Evolutionary conservation across 495 filamentous ascomycete genomes (phyloP).

Genomic region (Aspergillus affinis): DNA sequence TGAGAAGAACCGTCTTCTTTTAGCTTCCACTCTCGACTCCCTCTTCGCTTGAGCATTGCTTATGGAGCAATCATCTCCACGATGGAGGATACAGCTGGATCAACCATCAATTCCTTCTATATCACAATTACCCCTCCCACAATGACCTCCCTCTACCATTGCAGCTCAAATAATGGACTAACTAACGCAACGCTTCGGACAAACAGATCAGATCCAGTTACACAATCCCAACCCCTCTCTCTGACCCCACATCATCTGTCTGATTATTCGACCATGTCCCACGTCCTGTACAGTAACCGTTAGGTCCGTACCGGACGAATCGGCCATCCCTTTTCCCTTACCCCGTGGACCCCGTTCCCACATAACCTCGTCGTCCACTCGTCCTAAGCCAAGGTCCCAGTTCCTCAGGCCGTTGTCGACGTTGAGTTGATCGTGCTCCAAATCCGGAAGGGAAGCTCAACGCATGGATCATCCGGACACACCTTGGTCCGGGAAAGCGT

Average conservation of each 20-base stretch:
- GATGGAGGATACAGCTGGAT: too few relatives aligned
- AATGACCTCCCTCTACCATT: not conserved
- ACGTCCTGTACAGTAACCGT: not conserved
- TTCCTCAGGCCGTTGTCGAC: not conserved
- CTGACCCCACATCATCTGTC: not conserved
- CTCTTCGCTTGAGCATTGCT: too few relatives aligned
- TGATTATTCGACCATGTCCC: not conserved
- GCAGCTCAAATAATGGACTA: not conserved
- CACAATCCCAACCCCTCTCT: not conserved
- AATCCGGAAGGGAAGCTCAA: constrained; percentile 33
- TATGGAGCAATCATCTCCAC: too few relatives aligned
- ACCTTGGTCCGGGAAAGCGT: constrained; percentile 44
- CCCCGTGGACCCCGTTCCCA: too few relatives aligned
- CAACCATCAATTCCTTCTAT: too few relatives aligned
- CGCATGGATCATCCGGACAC: constrained; percentile 40
- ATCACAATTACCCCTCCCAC: too few relatives aligned
- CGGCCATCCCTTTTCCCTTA: not conserved
- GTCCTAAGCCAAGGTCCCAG: too few relatives aligned
- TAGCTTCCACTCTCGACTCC: too few relatives aligned
- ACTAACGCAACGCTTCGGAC: not conserved
- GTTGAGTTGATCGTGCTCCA: constrained; percentile 17
- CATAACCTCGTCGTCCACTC: too few relatives aligned
- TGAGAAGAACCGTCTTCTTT: not conserved
- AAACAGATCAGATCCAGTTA: not conserved
- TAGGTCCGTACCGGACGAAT: not conserved